Percentiles rank a stretch among this genome's conserved stretches.
Evolutionary conservation across 495 filamentous ascomycete genomes (phyloP).

Genomic region (Podospora comata): DNA sequence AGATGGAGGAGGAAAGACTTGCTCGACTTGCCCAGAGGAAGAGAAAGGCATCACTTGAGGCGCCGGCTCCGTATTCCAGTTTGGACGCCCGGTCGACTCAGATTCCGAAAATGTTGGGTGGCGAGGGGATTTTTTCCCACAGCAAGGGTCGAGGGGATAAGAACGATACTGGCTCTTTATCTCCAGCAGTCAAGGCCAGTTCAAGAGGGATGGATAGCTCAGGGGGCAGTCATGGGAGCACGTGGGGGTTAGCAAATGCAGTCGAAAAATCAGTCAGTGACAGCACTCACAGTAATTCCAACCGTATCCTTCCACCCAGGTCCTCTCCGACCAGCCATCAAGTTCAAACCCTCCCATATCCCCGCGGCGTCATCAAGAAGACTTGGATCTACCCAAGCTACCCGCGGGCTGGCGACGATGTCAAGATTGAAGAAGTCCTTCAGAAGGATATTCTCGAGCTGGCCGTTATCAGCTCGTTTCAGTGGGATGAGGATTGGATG

Average conservation of each 20-base stretch:
- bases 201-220: background rate
- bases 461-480: slow-evolving; percentile 81
- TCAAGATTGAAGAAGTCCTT: slow-evolving; percentile 88
- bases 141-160: background rate
- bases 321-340: background rate
- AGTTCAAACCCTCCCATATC: slow-evolving; percentile 53
- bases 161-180: too few relatives aligned
- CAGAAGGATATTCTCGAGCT: slow-evolving; percentile 65
- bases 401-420: slow-evolving; percentile 60
- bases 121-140: background rate
- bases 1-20: slow-evolving; percentile 84
- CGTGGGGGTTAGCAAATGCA: background rate
- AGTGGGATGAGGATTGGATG: slow-evolving; percentile 66
- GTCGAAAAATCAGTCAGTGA: background rate
- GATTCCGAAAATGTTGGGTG: slow-evolving; percentile 23
- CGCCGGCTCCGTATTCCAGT: slow-evolving; percentile 2
- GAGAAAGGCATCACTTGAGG: slow-evolving; percentile 48
- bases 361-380: slow-evolving; percentile 72
- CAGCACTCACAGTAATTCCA: slow-evolving; percentile 6
- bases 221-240: background rate
- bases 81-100: slow-evolving; percentile 23
- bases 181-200: background rate
- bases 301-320: background rate
- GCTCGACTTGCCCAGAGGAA: slow-evolving; percentile 63
- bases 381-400: slow-evolving; percentile 63